These are phyloP conservation scores for Picochlorum sp. DNA, from an alignment of 139 green algal species.

Conservation along the genomic window DNA sequence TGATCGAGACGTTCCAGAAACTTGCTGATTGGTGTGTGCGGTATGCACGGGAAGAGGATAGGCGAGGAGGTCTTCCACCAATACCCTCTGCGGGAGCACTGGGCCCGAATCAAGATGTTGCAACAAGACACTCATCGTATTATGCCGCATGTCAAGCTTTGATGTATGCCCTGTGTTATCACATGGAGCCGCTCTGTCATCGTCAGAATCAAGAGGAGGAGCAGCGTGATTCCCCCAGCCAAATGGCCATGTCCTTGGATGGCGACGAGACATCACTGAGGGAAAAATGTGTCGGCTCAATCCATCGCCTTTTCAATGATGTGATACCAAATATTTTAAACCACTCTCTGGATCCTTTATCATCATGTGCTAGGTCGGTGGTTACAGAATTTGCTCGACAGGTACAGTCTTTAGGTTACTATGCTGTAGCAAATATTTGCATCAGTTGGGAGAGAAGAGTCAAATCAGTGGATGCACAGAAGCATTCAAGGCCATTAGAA, in stretches of 20 bases:
- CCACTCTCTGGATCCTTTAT: conserved; percentile 52
- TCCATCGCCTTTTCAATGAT: conserved; percentile 41
- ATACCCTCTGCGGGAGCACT: conserved; percentile 20
- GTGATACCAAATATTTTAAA: conserved; percentile 45
- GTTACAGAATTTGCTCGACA: conserved; percentile 30
- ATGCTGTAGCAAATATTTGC: conserved; percentile 20
- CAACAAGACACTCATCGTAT: conserved; percentile 38
- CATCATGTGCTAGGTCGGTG: conserved; percentile 38
- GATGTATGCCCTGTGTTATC: conserved; percentile 87
- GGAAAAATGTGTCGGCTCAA: conserved; percentile 15
- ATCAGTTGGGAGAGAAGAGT: conserved; percentile 20
- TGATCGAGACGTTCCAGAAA: conserved; percentile 37
- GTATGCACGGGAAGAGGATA: conserved; percentile 32
- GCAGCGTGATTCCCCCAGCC: neutral
- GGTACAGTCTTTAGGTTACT: conserved; percentile 30
- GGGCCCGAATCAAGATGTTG: conserved; percentile 2
- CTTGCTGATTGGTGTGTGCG: conserved; percentile 29
- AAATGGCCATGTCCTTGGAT: conserved; percentile 1
- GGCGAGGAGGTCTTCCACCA: conserved; percentile 22
- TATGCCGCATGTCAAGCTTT: conserved; percentile 69
- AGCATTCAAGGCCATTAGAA: conserved; percentile 54
- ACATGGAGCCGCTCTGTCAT: conserved; percentile 50
- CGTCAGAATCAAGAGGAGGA: no score
- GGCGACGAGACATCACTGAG: neutral
- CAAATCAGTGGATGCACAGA: neutral